These are phyloP conservation scores for Acacia melanoxylon DNA, from an alignment of 306 rosid genomes.

Conservation along the genomic window DNA sequence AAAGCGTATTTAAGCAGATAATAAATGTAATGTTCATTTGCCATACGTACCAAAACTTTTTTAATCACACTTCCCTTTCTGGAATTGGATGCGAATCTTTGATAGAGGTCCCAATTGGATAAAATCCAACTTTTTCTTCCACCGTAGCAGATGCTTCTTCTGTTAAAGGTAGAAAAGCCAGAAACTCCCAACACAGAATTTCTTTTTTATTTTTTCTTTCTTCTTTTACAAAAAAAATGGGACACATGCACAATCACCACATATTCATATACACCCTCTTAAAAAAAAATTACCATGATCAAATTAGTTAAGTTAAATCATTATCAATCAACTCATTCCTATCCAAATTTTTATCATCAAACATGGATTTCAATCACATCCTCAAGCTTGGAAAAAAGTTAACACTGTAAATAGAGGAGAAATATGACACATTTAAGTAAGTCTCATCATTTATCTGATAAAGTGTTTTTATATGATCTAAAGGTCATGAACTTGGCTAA, in stretches of 20 bases:
- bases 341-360: neutral
- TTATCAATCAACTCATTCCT: neutral
- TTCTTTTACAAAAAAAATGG: neutral
- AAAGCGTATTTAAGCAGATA: neutral
- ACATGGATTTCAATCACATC: neutral
- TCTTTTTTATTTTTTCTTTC: neutral
- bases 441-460: neutral
- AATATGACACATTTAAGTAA: neutral
- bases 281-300: neutral
- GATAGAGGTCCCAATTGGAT: slow-evolving; percentile 67
- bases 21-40: neutral
- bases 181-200: slow-evolving; percentile 17
- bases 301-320: slow-evolving; percentile 1
- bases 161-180: slow-evolving; percentile 43
- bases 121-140: slow-evolving; percentile 53
- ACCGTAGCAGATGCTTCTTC: slow-evolving; percentile 64
- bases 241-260: neutral
- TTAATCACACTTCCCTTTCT: slow-evolving; percentile 42
- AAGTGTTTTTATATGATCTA: neutral
- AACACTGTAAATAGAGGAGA: neutral
- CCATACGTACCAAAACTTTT: neutral
- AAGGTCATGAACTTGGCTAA: neutral
- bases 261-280: neutral
- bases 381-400: neutral
- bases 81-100: slow-evolving; percentile 58